Percentiles rank a stretch among this genome's conserved stretches.
Evolutionary conservation across 108 stramenopile species (phyloP).

Genomic region (Skeletonema menzelii): DNA sequence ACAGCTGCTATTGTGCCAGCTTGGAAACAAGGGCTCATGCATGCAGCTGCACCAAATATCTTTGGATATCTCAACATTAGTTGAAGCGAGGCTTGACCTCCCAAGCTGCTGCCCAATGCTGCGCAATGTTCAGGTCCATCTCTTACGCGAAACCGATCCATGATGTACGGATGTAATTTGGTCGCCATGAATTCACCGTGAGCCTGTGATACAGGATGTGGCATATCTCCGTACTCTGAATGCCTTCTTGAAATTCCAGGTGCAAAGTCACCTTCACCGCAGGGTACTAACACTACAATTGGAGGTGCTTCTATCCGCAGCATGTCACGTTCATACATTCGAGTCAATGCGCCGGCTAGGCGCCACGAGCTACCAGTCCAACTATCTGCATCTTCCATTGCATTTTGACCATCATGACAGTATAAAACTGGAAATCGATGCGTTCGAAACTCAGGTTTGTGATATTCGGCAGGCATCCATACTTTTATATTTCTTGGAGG

Average conservation of each 20-base stretch:
- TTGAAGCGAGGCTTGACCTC: constrained; percentile 73
- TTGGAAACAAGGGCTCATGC: constrained; percentile 69
- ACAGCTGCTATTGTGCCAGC: constrained; percentile 51
- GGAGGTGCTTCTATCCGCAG: constrained; percentile 41
- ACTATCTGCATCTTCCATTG: constrained; percentile 50
- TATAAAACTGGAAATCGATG: constrained; percentile 55
- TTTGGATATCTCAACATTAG: constrained; percentile 61
- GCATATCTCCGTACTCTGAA: constrained; percentile 69
- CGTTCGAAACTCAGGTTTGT: constrained; percentile 5
- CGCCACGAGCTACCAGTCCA: constrained; percentile 80
- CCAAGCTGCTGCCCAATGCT: constrained; percentile 62
- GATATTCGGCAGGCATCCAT: constrained; percentile 71
- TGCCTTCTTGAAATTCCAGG: constrained; percentile 37
- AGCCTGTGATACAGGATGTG: constrained; percentile 54
- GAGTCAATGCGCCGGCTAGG: constrained; percentile 65
- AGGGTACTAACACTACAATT: constrained; percentile 46
- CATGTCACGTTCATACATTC: constrained; percentile 47
- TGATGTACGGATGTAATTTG: constrained; percentile 60
- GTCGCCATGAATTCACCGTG: constrained; percentile 71
- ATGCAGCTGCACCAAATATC: constrained; percentile 68
- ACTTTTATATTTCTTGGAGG: constrained; percentile 55
- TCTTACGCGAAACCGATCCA: constrained; percentile 53
- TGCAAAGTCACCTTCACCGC: constrained; percentile 38
- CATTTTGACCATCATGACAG: constrained; percentile 77
- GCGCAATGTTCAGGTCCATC: constrained; percentile 35